Base-by-base conservation (phyloP, 2,329 filamentous ascomycete species). In the Domatiomyces globalis region DNA sequence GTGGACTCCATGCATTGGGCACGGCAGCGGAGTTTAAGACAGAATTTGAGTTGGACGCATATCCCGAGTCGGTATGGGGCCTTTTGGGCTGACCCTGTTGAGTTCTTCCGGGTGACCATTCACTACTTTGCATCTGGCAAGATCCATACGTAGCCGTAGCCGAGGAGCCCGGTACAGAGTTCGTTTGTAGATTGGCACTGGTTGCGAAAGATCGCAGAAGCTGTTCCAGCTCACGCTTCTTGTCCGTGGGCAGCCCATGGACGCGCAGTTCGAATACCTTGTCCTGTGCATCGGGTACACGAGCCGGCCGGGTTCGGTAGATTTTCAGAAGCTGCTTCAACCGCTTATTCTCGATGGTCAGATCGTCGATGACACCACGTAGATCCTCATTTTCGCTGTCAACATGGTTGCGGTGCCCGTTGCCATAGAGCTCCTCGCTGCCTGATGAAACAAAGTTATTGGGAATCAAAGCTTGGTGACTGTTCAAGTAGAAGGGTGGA, bases 261-360 rank as follows among this genome's bases (percentile, higher is more conserved):
- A 89, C 77, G 59, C 85, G 83, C 54, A 94, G 80, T 63, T 94
- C 87, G 59, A 94, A 90, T 0, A 94, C 67, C 62, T 85, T 87
- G 27, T 94, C 85, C 46, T 82, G 79, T 33, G 81, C 77, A 48
- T 89, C 67, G 56, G 83, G 77, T 43, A 81, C 75, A 20, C 53
- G 44, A 39, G 10, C 10, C 9, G 29, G 52, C 2, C 48, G 51
- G 2, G 48, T 18, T 22, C 51, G 54, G 56, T 79, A 80, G 49
- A 78, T 81, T 60, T 78, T 83, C 50, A 94, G 62, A 60, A 81
- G 80, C 58, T 83, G 80, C 67, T 83, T 88, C 54, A 94, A 66
- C 49, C 80, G 82, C 64, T 87, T 85, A 63, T 92, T 94, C 63
- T 88, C 84, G 22, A 94, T 72, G 0, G 87, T 94, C 53, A 94